phyloP scores from a whole-genome alignment of 1,284 basidiomycete genomes.

The Sporisorium sorghi region DNA sequence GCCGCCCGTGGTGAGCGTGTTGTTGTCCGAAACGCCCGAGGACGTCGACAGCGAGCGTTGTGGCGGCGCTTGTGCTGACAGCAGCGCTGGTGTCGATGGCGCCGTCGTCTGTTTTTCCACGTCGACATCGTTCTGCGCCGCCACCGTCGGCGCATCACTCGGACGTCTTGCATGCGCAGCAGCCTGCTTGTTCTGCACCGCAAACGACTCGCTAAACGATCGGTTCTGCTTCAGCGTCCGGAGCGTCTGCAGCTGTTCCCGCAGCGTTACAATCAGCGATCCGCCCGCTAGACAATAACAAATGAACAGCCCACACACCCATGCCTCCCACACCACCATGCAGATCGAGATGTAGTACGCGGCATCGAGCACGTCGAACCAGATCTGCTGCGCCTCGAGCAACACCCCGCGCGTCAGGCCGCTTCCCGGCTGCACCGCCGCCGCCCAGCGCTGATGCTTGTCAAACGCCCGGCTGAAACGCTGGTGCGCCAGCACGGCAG shows the following conservation, averaged over 20 bases:
- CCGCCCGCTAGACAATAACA: constrained; percentile 24
- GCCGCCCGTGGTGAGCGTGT: constrained; percentile 22
- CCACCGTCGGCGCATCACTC: constrained; percentile 7
- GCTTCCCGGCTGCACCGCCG: constrained; percentile 4
- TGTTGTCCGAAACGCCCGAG: constrained; percentile 21
- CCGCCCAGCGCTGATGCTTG: constrained; percentile 21
- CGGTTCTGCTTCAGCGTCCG: constrained; percentile 28
- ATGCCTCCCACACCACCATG: constrained; percentile 35
- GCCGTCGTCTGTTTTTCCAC: constrained; percentile 19
- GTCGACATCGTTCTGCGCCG: constrained; percentile 9
- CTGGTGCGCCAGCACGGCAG: constrained; percentile 20
- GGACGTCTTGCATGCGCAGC: not conserved
- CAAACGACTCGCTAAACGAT: constrained; percentile 28
- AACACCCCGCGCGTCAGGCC: constrained; percentile 26
- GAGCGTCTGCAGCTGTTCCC: constrained; percentile 28
- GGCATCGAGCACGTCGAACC: constrained; percentile 38
- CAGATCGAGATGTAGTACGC: constrained; percentile 32
- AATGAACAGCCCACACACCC: constrained; percentile 24
- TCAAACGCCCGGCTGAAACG: constrained; percentile 21
- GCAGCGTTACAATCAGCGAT: constrained; percentile 20
- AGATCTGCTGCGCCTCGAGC: constrained; percentile 40
- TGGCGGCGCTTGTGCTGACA: constrained; percentile 19
- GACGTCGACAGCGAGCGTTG: constrained; percentile 19
- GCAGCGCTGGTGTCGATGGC: constrained; percentile 1
- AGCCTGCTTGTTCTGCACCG: constrained; percentile 4